Evolutionary conservation across 176 grass and related monocot genomes (phyloP), one percentile per base, ranked within the genome.

Genomic region (Oryza rufipogon): DNA sequence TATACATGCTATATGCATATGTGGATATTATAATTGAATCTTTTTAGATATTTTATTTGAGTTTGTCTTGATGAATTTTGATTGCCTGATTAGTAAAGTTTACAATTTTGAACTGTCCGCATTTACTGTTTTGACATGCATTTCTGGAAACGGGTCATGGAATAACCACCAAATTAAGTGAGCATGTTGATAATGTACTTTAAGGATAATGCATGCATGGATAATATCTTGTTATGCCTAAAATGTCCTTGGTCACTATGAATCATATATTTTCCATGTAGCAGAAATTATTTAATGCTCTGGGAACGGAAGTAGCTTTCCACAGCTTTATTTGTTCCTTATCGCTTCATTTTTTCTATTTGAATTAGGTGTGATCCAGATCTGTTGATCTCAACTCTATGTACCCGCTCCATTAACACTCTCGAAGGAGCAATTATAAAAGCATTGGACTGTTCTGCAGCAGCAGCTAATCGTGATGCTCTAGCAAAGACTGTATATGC

Each of bases 401-500:
- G 93, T 80, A 95, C 66, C 80, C 91, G 96, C 38, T 93, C 89
- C 46, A 98, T 98, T 90, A 93, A 98, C 80, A 98, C 96, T 66
- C 87, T 13, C 38, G 96, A 98, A 91, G 96, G 96, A 76, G 92
- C 80, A 87, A 98, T 98, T 68, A 51, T 95, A 88, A 98, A 95
- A 90, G 85, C 77, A 28, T 89, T 98, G 69, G 96, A 98, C 54
- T 98, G 93, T 87, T 84, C 88, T 64, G 96, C 89, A 34, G 93
- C 96, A 2, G 54, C 87, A 26, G 89, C 96, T 90, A 98, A 98
- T 73, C 96, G 96, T 79, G 96, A 98, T 89, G 74, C 91, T 70
- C 74, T 98, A 65, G 87, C 91, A n/a, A 98, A 98, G 88, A 95
- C 93, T 87, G 91, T 98, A 92, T 98, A 98, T 82, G 86, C 96